These are phyloP conservation scores for Flaveria trinervia DNA, from an alignment of 129 eudicot genomes.

Conservation along the genomic window DNA sequence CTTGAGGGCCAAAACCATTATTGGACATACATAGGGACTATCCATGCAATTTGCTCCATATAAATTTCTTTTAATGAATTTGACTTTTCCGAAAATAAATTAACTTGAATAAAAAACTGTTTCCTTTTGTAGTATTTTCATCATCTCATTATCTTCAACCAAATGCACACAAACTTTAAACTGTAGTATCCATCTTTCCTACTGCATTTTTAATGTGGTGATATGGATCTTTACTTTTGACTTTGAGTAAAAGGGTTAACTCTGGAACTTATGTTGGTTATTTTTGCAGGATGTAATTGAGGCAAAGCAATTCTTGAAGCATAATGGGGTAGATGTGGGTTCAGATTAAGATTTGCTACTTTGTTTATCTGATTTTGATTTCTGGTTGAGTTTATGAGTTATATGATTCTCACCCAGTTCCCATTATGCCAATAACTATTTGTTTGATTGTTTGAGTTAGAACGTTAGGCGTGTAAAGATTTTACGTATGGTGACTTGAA, in stretches of 20 bases:
- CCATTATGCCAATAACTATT: not conserved
- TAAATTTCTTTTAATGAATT: not conserved
- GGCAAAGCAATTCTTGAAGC: constrained; percentile 51
- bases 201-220: not conserved
- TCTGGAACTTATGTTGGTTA: constrained; percentile 4
- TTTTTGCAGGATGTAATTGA: constrained; percentile 41
- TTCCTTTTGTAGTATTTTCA: not conserved
- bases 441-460: not conserved
- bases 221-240: not conserved
- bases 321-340: constrained; percentile 42
- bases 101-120: not conserved
- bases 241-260: not conserved
- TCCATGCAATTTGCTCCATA: too few species aligned
- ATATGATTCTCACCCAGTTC: not conserved
- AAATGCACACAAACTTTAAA: not conserved
- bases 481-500: not conserved
- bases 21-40: too few species aligned
- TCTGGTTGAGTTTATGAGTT: constrained; percentile 2
- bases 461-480: not conserved
- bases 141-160: not conserved
- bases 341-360: constrained; percentile 28
- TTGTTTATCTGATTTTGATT: not conserved
- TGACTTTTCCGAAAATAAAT: not conserved
- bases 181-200: not conserved
- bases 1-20: too few species aligned